phyloP scores from a whole-genome alignment of 1,284 basidiomycete genomes.

The Naganishia liquefaciens region DNA sequence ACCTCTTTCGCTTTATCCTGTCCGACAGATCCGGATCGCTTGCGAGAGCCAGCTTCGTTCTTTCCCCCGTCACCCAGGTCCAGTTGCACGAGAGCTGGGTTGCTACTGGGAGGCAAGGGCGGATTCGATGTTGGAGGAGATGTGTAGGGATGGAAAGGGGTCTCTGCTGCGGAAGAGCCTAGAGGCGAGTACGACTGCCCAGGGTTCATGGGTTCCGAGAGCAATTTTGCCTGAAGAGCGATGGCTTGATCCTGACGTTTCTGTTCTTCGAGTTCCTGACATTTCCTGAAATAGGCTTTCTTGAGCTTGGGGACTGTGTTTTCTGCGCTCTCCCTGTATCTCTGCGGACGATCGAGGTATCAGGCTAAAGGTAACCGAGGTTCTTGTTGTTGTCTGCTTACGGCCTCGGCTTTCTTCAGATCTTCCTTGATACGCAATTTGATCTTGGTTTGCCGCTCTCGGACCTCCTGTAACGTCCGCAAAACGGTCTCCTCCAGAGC shows the following conservation, averaged over 20 bases:
- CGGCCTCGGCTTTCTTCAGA: conserved; percentile 67
- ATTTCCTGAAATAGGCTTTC: conserved; percentile 73
- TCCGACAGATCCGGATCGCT: conserved; percentile 35
- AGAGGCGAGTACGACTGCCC: conserved; percentile 26
- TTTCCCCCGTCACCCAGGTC: conserved; percentile 7
- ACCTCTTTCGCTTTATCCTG: conserved; percentile 48
- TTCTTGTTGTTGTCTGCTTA: conserved; percentile 27
- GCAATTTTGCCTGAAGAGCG: conserved; percentile 49
- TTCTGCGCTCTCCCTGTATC: conserved; percentile 77
- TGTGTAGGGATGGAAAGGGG: conserved; percentile 34
- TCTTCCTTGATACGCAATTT: conserved; percentile 86
- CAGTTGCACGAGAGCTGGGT: conserved; percentile 27
- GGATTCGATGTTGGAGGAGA: conserved; percentile 40
- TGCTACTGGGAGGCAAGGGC: conserved; percentile 36
- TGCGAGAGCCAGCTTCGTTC: conserved; percentile 18
- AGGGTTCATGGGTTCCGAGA: conserved; percentile 42
- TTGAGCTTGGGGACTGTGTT: conserved; percentile 73
- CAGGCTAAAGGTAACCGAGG: not conserved
- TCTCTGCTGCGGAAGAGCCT: conserved; percentile 13
- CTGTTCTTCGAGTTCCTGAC: conserved; percentile 69
- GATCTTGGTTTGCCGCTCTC: conserved; percentile 84
- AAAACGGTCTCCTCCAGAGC: conserved; percentile 73
- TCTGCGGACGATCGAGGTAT: conserved; percentile 40
- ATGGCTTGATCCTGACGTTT: conserved; percentile 52
- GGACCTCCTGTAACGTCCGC: conserved; percentile 65